A percentile compares a stretch with the other conserved stretches of the same genome.
These are phyloP conservation scores for Aspergillus carbonarius DNA, from an alignment of 2,329 filamentous ascomycete genomes.

Conservation along the genomic window DNA sequence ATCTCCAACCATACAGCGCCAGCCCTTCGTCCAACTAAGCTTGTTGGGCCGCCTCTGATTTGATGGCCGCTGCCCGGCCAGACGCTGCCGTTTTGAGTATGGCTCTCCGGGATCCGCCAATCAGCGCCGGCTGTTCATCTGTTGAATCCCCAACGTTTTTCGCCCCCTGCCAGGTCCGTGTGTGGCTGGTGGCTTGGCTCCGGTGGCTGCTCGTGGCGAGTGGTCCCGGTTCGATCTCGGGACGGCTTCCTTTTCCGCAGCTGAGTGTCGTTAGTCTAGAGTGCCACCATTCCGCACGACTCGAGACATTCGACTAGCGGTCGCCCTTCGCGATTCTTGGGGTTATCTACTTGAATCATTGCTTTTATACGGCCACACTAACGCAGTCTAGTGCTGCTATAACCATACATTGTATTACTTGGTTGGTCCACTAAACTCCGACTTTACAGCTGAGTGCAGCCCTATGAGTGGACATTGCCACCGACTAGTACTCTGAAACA, in stretches of 20 bases:
- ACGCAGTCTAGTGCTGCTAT: not conserved
- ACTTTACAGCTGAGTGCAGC: not conserved
- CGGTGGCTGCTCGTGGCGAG: slow-evolving; percentile 6
- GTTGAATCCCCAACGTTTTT: slow-evolving; percentile 39
- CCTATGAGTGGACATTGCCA: slow-evolving; percentile 1
- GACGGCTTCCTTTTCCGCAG: not conserved
- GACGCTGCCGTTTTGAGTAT: slow-evolving; percentile 12
- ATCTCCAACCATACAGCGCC: slow-evolving; percentile 12
- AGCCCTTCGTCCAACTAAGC: not conserved
- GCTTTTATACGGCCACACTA: not conserved
- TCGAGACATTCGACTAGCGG: not conserved
- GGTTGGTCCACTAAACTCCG: not conserved
- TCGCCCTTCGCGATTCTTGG: not conserved
- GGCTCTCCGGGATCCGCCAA: slow-evolving; percentile 7
- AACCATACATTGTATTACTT: not conserved
- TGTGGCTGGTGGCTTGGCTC: not conserved
- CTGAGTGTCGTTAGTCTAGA: not conserved
- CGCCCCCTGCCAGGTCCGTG: slow-evolving; percentile 13
- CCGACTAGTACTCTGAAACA: not conserved
- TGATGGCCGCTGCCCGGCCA: slow-evolving; percentile 11
- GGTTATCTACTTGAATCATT: not conserved
- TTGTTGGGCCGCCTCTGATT: slow-evolving; percentile 22
- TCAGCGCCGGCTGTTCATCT: slow-evolving; percentile 8
- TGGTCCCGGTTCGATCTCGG: not conserved
- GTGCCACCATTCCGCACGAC: not conserved